Conservation (phyloP, 306 rosid species). For the Lathyrus tuberosus region DNA sequence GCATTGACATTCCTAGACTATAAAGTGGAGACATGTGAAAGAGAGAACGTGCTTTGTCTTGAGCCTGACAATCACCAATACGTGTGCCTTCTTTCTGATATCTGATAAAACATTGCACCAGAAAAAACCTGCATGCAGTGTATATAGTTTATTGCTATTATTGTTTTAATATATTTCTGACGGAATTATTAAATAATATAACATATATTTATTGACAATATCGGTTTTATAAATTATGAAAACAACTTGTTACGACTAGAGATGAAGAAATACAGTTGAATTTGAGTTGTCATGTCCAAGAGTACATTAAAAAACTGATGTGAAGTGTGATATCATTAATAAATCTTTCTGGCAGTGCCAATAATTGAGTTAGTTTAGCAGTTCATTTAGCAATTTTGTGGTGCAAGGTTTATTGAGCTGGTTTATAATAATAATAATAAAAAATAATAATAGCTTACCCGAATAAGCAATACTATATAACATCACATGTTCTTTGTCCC, state of each 20-base stretch:
- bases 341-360: conserved; percentile 28
- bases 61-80: not conserved
- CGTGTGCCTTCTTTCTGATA: conserved; percentile 3
- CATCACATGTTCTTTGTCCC: conserved; percentile 36
- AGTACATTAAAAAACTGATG: not conserved
- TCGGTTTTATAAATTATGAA: not conserved
- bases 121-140: not conserved
- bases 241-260: conserved; percentile 23
- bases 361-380: conserved; percentile 34
- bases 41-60: not conserved
- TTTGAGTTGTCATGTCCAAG: conserved; percentile 23
- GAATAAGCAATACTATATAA: conserved; percentile 16
- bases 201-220: not conserved
- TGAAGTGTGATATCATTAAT: not conserved
- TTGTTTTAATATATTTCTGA: too few species aligned
- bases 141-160: not conserved
- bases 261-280: not conserved
- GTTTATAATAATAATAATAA: not conserved
- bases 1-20: too few species aligned
- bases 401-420: conserved; percentile 20
- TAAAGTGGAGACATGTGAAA: not conserved
- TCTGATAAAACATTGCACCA: conserved; percentile 17
- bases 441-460: not conserved
- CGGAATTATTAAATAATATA: too few species aligned
- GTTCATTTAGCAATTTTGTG: not conserved